Conservation (phyloP, 306 rosid genomes). For the Cyclanthera cordifolia region DNA sequence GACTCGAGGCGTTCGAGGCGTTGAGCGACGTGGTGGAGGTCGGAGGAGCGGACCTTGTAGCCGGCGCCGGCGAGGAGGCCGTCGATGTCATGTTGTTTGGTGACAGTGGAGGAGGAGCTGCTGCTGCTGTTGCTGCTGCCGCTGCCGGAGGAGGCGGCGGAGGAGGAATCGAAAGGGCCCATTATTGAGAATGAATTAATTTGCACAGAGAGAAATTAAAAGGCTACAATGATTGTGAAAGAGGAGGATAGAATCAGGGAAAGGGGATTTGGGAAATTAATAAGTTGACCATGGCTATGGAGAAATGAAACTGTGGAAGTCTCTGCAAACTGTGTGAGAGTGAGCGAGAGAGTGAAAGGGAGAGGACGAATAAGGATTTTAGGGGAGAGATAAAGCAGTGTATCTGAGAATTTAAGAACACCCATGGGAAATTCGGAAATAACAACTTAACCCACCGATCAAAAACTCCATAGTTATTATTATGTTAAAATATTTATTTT, state of each 20-base stretch:
- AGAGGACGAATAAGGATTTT: background rate
- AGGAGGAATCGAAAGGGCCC: slow-evolving; percentile 35
- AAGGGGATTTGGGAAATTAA: background rate
- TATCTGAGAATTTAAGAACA: background rate
- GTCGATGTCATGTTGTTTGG: slow-evolving; percentile 42
- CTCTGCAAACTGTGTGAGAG: background rate
- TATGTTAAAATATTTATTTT: too few species aligned
- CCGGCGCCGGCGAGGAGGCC: slow-evolving; percentile 59
- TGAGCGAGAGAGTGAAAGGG: slow-evolving; percentile 9
- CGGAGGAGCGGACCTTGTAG: slow-evolving; percentile 61
- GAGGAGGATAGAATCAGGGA: background rate
- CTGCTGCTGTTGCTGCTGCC: slow-evolving; percentile 25
- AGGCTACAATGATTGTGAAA: background rate
- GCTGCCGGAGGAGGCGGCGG: slow-evolving; percentile 10
- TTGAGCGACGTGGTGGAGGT: slow-evolving; percentile 57
- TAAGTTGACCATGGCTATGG: background rate
- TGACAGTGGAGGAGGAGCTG: slow-evolving; percentile 23
- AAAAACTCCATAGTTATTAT: too few species aligned
- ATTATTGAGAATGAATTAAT: background rate
- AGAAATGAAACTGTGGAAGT: background rate
- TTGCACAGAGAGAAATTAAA: background rate
- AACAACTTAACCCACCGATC: too few species aligned
- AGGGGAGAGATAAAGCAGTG: background rate
- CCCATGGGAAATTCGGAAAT: background rate
- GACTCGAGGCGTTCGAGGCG: slow-evolving; percentile 52